phyloP scores from a whole-genome alignment of 2,329 filamentous ascomycete species.

The Aureobasidium zeae region DNA sequence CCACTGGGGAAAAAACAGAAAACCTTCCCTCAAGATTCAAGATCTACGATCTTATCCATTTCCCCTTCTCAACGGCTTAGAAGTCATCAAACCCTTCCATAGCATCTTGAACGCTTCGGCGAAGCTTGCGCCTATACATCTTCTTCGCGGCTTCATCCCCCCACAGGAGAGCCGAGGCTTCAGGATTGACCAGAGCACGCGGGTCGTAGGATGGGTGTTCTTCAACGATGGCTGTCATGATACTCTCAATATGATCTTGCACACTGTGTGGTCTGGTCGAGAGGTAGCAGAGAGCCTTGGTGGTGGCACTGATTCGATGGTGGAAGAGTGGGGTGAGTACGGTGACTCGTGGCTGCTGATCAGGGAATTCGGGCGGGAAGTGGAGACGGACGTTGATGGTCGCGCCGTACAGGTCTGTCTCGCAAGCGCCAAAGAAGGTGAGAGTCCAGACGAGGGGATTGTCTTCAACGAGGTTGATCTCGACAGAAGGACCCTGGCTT shows the following conservation, averaged over 20 bases:
- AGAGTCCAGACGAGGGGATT: slow-evolving; percentile 88
- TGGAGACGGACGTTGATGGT: slow-evolving; percentile 72
- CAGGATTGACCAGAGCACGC: slow-evolving; percentile 73
- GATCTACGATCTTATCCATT: no score
- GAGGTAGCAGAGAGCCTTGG: slow-evolving; percentile 77
- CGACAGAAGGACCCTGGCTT: slow-evolving; percentile 56
- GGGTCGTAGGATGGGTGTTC: slow-evolving; percentile 84
- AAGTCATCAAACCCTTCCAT: slow-evolving; percentile 28
- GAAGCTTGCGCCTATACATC: slow-evolving; percentile 69
- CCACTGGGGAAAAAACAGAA: no score
- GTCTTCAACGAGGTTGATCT: slow-evolving; percentile 63
- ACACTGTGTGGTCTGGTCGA: slow-evolving; percentile 65
- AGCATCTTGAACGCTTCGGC: slow-evolving; percentile 60
- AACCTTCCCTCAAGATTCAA: no score
- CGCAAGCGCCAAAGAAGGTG: slow-evolving; percentile 82
- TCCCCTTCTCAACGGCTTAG: no score
- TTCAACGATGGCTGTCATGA: slow-evolving; percentile 76
- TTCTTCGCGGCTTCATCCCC: slow-evolving; percentile 70
- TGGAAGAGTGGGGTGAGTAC: slow-evolving; percentile 81
- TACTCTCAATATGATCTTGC: slow-evolving; percentile 71
- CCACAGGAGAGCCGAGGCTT: slow-evolving; percentile 83
- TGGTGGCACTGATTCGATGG: slow-evolving; percentile 63
- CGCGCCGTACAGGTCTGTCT: slow-evolving; percentile 88
- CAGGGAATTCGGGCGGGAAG: slow-evolving; percentile 77
- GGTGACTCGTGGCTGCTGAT: slow-evolving; percentile 74